These are phyloP conservation scores for Cylindrodendrum hubeiense DNA, from an alignment of 2,329 filamentous ascomycete species.

Conservation along the genomic window DNA sequence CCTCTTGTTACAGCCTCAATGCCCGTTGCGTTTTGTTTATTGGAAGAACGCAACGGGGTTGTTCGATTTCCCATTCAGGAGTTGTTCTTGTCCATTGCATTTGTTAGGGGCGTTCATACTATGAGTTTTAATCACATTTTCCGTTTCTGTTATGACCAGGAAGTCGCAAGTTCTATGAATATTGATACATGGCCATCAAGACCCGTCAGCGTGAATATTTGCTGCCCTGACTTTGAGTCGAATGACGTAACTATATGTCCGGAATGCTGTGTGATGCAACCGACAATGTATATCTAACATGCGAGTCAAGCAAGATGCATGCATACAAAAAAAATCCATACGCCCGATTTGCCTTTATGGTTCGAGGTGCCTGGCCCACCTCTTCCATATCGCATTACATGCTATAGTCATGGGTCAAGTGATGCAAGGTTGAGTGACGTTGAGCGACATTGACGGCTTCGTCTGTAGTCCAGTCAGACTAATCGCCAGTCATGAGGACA, in stretches of 20 bases:
- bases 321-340: slow-evolving; percentile 27
- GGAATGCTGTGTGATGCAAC: neutral
- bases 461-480: neutral
- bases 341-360: slow-evolving; percentile 28
- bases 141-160: slow-evolving; percentile 20
- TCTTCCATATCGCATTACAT: slow-evolving; percentile 6
- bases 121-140: slow-evolving; percentile 46
- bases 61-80: slow-evolving; percentile 35
- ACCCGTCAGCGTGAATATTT: neutral
- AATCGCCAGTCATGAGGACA: neutral
- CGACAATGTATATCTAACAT: neutral
- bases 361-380: slow-evolving; percentile 41
- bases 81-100: slow-evolving; percentile 40
- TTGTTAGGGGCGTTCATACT: slow-evolving; percentile 45
- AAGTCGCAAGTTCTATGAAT: no score
- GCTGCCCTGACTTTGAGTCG: no score
- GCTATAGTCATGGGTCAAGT: neutral
- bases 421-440: neutral
- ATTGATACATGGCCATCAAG: neutral
- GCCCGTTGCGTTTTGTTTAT: slow-evolving; percentile 14
- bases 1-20: slow-evolving; percentile 19
- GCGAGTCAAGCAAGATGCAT: neutral
- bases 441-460: neutral
- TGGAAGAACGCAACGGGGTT: slow-evolving; percentile 32
- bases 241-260: neutral